Evolutionary conservation across 352 stramenopile species (phyloP).

Genomic region (Pythium sp.): DNA sequence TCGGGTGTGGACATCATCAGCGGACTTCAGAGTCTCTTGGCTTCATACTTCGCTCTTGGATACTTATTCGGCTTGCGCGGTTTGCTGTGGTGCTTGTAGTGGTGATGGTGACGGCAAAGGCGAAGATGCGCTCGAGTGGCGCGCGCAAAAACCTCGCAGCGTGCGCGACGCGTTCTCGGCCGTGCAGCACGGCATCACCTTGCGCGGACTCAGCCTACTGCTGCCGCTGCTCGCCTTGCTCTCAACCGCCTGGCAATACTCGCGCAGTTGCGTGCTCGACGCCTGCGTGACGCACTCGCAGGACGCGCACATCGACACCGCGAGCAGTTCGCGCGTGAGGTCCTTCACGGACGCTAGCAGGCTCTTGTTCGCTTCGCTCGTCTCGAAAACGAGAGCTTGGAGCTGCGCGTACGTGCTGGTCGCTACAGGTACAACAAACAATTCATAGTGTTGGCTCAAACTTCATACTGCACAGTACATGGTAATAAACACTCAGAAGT

Average conservation of each 20-base stretch:
- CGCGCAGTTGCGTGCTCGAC: neutral
- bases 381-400: conserved; percentile 7
- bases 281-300: neutral
- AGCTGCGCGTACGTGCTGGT: conserved; percentile 13
- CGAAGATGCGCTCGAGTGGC: conserved; percentile 6
- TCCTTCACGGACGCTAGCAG: conserved; percentile 5
- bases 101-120: neutral
- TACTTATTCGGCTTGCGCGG: neutral
- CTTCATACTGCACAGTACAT: neutral
- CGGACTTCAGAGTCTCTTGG: neutral
- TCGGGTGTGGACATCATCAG: neutral
- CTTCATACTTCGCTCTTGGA: neutral
- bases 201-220: neutral
- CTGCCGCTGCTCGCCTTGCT: neutral
- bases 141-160: conserved; percentile 13
- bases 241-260: neutral
- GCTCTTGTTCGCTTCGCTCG: neutral
- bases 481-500: neutral
- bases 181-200: conserved; percentile 12
- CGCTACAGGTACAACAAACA: neutral
- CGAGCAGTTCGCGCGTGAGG: conserved; percentile 5
- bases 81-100: neutral
- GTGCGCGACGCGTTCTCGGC: conserved; percentile 4
- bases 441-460: neutral
- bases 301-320: neutral